Base-by-base conservation (phyloP, 805 yeast genomes). In the Metschnikowia lochheadii region DNA sequence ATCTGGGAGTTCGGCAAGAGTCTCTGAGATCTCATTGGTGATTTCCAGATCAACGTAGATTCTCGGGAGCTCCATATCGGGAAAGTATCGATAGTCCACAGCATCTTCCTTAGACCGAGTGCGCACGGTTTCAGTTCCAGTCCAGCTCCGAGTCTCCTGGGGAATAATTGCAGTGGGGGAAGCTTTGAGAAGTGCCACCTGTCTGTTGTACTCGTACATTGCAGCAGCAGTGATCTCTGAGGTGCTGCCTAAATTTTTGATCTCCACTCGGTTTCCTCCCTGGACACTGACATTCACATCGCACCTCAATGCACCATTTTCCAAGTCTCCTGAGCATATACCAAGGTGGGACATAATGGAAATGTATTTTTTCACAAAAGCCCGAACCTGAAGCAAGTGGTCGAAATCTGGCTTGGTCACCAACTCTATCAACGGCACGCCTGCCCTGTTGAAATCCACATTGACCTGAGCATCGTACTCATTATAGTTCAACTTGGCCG, bases 221-320 rank as follows among this genome's bases (percentile, higher is more conserved):
- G 90, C 78, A 0, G 99, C 97, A 48, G 79, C 81, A 13, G 79
- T 71, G 15, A 92, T 88, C 6, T 95, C 91, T 14, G 89, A 78
- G 0, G 90, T 84, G 31, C 91, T 88, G 8, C 96, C 87, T 58
- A 94, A 70, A 65, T 94, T 94, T 65, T 94, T 94, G 60, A 94
- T 78, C 61, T 94, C 99, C 20, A 92, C 89, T 52, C 98, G 69
- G 39, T 82, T 76, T 49, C 85, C 82, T 15, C 78, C 79, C 54
- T 81, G 80, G 5, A 92, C 83, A 21, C 95, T 87, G n/a, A 94
- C 78, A 57, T 94, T 94, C 8, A 89, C 98, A 63, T 94, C 99
- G 4, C 92, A 94, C 60, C 99, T 77, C 78, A 94, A 85, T 0
- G 97, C 94, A 6, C 99, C 99, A 1, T 90, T 82, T 63, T 94